These are phyloP conservation scores for Panellus pusillus DNA, from an alignment of 768 basidiomycete species.

Conservation along the genomic window DNA sequence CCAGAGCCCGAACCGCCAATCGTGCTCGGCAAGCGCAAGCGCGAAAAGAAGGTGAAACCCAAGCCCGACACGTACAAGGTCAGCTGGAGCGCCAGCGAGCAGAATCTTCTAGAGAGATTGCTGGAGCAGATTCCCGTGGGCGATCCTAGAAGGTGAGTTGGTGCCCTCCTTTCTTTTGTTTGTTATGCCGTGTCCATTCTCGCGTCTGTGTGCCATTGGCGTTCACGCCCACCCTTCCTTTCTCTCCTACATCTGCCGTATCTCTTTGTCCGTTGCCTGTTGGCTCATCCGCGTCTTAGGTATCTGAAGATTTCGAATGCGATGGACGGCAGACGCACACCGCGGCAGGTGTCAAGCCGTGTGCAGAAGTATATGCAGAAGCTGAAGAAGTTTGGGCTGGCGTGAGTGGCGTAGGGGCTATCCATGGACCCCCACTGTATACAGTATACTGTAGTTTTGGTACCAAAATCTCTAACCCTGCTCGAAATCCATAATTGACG, in stretches of 20 bases:
- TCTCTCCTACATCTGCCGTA: slow-evolving; percentile 8
- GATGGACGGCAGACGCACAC: slow-evolving; percentile 75
- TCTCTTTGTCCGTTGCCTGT: not conserved
- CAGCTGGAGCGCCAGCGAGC: slow-evolving; percentile 74
- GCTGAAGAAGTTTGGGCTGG: slow-evolving; percentile 69
- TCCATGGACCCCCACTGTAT: no score
- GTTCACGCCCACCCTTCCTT: slow-evolving; percentile 1
- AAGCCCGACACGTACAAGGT: slow-evolving; percentile 82
- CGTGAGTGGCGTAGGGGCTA: no score
- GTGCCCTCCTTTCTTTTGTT: not conserved
- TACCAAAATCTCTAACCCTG: not conserved
- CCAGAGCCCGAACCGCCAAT: not conserved
- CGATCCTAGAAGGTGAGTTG: slow-evolving; percentile 66
- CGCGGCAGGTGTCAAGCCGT: slow-evolving; percentile 83
- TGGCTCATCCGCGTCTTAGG: slow-evolving; percentile 33
- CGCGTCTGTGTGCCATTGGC: not conserved
- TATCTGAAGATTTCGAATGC: slow-evolving; percentile 82
- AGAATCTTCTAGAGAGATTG: slow-evolving; percentile 72
- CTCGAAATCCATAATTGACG: not conserved
- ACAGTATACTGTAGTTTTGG: no score
- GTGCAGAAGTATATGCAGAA: slow-evolving; percentile 90
- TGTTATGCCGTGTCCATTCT: not conserved
- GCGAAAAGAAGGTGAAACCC: slow-evolving; percentile 29
- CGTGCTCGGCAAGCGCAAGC: slow-evolving; percentile 17
- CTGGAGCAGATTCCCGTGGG: slow-evolving; percentile 76